Evolutionary conservation across 1,284 basidiomycete species (phyloP), one percentile per base, ranked within the genome.

Genomic region (Cystobasidium pallidum): DNA sequence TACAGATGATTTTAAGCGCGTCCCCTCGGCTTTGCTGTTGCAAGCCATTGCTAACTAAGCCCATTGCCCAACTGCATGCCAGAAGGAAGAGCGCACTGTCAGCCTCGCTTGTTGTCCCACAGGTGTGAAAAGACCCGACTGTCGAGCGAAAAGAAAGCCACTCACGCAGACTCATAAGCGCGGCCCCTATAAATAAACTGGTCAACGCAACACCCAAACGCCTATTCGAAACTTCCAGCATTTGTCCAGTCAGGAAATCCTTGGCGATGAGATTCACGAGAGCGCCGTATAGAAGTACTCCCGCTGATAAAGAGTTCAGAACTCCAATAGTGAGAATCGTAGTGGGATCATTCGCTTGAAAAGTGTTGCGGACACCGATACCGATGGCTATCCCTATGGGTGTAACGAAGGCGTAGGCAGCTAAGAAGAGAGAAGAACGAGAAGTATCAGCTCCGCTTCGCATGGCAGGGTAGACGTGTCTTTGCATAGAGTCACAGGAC

Each of bases 281-380:
- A 0, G 78, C 80, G 0, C 77, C 79, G 70, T 81, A 81, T 43
- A 81, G 74, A 26, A 81, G 73, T 13, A 81, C 78, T 1, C 81
- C 81, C 0, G 81, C 80, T 6, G 78, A 80, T 36, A 81, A 73
- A 10, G 77, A 72, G 64, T 80, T 78, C 41, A 81, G 76, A 15
- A 78, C 74, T 15, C 79, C 80, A 49, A 79, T 74, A 4, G 76
- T 75, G 43, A 81, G 76, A 4, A 81, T 73, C 0, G 80, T 78
- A 0, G 75, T 73, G 3, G 76, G 72, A 15, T 75, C 76, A 67
- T 81, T 80, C 4, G 79, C 76, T 62, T 80, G 80, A 74, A 79
- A 81, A 1, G 55, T 57, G 19, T 73, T 30, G 52, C 80, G 76
- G 0, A 80, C 78, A 0, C 78, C 80, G 30, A 80, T 77, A 11